Evolutionary conservation across 768 basidiomycete genomes (phyloP).

Genomic region (Dioszegia crocea): DNA sequence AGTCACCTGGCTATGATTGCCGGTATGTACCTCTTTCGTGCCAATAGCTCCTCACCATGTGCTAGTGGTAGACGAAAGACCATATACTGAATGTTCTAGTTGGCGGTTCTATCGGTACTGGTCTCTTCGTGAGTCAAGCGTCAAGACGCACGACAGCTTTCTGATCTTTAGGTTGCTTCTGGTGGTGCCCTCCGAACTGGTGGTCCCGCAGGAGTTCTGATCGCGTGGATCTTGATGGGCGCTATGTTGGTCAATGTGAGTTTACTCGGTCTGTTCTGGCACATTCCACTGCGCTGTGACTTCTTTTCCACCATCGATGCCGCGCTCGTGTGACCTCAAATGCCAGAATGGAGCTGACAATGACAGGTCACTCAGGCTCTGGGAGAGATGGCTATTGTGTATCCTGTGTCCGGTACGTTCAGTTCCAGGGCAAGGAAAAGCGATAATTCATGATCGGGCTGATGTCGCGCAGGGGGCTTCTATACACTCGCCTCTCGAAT

Average conservation of each 20-base stretch:
- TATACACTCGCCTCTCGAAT: constrained; percentile 50
- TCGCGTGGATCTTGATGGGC: constrained; percentile 75
- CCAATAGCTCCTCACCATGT: no score
- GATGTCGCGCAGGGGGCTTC: constrained; percentile 68
- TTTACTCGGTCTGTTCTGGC: no score
- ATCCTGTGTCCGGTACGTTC: constrained; percentile 44
- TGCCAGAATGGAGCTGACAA: neutral
- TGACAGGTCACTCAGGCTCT: constrained; percentile 57
- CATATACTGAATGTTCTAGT: constrained; percentile 17
- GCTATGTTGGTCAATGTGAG: constrained; percentile 57
- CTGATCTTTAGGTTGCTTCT: neutral
- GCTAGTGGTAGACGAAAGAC: no score
- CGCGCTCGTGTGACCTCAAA: no score
- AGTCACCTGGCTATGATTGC: constrained; percentile 40
- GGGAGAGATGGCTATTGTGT: constrained; percentile 69
- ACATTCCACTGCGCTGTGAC: neutral
- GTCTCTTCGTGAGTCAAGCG: constrained; percentile 49
- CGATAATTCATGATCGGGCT: no score
- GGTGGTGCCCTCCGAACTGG: constrained; percentile 53
- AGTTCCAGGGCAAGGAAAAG: no score
- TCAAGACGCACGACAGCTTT: constrained; percentile 48
- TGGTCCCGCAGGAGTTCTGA: constrained; percentile 79
- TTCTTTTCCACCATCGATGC: no score
- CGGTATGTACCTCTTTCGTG: no score
- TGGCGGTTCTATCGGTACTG: constrained; percentile 49